These are phyloP conservation scores for Phytophthora tentaculata DNA, from an alignment of 352 stramenopile genomes.

Conservation along the genomic window DNA sequence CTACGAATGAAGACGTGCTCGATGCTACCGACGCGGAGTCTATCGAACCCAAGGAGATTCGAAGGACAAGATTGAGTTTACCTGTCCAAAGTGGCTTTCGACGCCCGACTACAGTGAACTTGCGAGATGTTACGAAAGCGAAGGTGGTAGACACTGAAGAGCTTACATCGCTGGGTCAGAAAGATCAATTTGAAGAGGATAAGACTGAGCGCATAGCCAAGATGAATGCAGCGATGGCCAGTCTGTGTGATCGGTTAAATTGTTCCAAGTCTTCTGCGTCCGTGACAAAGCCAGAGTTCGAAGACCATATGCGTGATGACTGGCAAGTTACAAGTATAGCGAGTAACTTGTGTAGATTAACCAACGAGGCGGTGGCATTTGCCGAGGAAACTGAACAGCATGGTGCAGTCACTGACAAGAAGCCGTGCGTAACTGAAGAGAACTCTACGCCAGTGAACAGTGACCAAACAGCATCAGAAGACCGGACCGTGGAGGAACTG, in stretches of 20 bases:
- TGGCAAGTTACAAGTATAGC: conserved; percentile 19
- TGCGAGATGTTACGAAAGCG: neutral
- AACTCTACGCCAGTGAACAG: neutral
- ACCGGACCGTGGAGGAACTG: conserved; percentile 11
- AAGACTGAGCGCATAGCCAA: conserved; percentile 55
- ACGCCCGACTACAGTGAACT: conserved; percentile 5
- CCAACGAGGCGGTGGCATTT: conserved; percentile 26
- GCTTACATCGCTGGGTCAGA: neutral
- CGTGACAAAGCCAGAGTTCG: conserved; percentile 3
- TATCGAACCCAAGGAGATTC: conserved; percentile 13
- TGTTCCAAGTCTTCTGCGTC: conserved; percentile 16
- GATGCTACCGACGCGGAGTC: conserved; percentile 28
- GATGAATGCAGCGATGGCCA: conserved; percentile 42
- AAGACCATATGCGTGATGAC: conserved; percentile 13
- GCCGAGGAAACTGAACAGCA: conserved; percentile 54
- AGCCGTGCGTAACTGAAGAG: conserved; percentile 23
- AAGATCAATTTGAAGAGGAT: conserved; percentile 44
- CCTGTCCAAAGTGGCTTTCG: conserved; percentile 9
- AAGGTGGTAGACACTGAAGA: neutral
- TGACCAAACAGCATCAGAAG: neutral
- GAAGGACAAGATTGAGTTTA: conserved; percentile 1
- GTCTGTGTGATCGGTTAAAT: conserved; percentile 36
- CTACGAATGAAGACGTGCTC: conserved; percentile 7
- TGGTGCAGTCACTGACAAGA: conserved; percentile 47
- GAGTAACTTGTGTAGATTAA: conserved; percentile 25